A percentile compares a stretch with the other conserved stretches of the same genome.
Conservation (phyloP, 169 alveolate species). For the Perkinsus olseni region DNA sequence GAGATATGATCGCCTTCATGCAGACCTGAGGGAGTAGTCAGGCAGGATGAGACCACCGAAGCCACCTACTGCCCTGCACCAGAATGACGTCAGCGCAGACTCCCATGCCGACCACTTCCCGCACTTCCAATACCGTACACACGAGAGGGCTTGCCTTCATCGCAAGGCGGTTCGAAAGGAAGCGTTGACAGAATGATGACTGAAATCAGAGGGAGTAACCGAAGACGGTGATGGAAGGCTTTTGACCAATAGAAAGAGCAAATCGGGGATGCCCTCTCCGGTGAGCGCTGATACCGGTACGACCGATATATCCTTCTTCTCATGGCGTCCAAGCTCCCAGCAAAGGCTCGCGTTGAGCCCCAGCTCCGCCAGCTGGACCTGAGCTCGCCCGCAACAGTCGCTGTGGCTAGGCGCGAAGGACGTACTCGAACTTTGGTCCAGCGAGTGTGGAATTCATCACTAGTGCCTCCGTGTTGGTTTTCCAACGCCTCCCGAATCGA, state of each 20-base stretch:
- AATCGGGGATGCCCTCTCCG: constrained; percentile 98
- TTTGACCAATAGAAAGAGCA: constrained; percentile 77
- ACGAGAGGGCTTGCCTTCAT: neutral
- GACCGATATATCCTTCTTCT: constrained; percentile 80
- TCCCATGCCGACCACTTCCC: neutral
- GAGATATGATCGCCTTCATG: neutral
- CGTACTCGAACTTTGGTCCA: neutral
- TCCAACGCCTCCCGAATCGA: neutral
- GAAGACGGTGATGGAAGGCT: neutral
- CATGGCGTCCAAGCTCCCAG: constrained; percentile 85
- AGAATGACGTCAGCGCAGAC: neutral
- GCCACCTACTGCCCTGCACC: neutral
- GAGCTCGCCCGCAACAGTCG: neutral
- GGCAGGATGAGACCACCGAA: neutral
- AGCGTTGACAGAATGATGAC: neutral
- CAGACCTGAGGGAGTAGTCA: neutral
- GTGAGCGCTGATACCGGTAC: constrained; percentile 98
- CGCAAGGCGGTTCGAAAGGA: neutral
- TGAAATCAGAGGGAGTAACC: neutral
- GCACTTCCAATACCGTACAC: neutral
- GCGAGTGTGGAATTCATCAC: neutral
- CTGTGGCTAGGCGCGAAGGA: neutral
- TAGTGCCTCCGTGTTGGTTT: neutral
- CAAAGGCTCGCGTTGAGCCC: constrained; percentile 89
- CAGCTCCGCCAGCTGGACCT: constrained; percentile 83